These are phyloP conservation scores for Vaccinium myrtillus DNA, from an alignment of 148 eudicot genomes.

Conservation along the genomic window DNA sequence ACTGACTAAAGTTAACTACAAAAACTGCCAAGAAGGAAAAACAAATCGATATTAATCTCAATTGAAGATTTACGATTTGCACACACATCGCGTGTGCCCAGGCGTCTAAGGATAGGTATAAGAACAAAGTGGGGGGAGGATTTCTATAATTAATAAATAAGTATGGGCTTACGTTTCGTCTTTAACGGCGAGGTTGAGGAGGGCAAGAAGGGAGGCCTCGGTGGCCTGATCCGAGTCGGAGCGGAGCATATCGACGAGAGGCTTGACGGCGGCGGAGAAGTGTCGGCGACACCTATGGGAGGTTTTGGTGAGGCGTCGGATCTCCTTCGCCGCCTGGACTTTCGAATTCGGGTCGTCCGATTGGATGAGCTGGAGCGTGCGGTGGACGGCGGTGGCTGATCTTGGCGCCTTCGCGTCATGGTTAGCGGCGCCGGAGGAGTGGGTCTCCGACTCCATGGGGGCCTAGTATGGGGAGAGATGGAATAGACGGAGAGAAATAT, in stretches of 20 bases:
- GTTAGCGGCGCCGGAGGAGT: not conserved
- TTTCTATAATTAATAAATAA: not conserved
- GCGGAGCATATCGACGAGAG: constrained; percentile 82
- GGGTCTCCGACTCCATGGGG: constrained; percentile 8
- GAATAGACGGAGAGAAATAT: not conserved
- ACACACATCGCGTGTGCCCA: too few species aligned
- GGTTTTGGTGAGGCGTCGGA: constrained; percentile 91
- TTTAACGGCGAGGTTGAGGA: constrained; percentile 94
- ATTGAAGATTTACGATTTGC: too few species aligned
- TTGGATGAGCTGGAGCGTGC: constrained; percentile 51
- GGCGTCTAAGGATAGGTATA: too few species aligned
- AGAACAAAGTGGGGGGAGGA: too few species aligned
- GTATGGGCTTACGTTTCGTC: constrained; percentile 61
- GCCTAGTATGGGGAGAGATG: not conserved
- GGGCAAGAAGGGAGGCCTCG: constrained; percentile 78
- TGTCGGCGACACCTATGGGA: constrained; percentile 82
- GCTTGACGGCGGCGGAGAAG: constrained; percentile 58
- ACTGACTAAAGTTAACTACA: too few species aligned
- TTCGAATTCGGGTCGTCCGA: constrained; percentile 42
- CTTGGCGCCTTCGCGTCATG: constrained; percentile 4
- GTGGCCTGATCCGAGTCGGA: constrained; percentile 41
- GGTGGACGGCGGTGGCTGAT: constrained; percentile 24
- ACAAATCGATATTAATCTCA: too few species aligned
- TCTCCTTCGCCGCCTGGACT: constrained; percentile 74
- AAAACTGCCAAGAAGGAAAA: too few species aligned